These are phyloP conservation scores for Noccaea bulbosa DNA, from an alignment of 345 rosid species.

Conservation along the genomic window DNA sequence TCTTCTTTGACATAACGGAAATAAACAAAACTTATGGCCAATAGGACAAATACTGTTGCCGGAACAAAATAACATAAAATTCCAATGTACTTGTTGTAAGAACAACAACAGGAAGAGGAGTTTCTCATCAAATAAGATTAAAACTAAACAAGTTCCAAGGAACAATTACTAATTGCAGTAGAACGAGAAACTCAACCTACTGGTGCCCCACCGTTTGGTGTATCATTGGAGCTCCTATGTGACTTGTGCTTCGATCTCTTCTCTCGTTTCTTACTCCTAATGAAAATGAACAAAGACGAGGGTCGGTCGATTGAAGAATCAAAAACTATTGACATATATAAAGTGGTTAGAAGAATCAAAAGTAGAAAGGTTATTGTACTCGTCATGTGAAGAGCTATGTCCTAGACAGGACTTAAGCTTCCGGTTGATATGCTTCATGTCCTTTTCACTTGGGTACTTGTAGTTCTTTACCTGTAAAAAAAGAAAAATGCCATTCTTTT, in stretches of 20 bases:
- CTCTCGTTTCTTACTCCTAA: conserved; percentile 78
- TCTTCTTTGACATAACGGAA: neutral
- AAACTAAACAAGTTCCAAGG: conserved; percentile 20
- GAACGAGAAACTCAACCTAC: conserved; percentile 25
- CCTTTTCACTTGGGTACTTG: conserved; percentile 86
- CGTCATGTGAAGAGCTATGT: conserved; percentile 77
- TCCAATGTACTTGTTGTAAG: conserved; percentile 6
- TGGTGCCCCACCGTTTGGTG: conserved; percentile 30
- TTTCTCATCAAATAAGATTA: conserved; percentile 14
- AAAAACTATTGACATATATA: neutral
- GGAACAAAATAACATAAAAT: neutral
- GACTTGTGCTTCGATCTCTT: conserved; percentile 90
- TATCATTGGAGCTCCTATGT: conserved; percentile 59
- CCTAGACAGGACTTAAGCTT: conserved; percentile 94
- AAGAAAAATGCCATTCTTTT: conserved; percentile 3
- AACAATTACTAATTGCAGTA: neutral
- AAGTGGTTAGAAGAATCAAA: conserved; percentile 11
- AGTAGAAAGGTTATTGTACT: conserved; percentile 49
- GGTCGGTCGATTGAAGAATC: conserved; percentile 1
- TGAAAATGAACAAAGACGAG: neutral
- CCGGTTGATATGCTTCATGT: conserved; percentile 94
- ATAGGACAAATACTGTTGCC: neutral
- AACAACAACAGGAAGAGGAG: neutral
- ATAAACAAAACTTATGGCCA: conserved; percentile 7
- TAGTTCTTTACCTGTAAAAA: conserved; percentile 58